These are phyloP conservation scores for Phytopythium helicoides DNA, from an alignment of 352 stramenopile genomes.

Conservation along the genomic window DNA sequence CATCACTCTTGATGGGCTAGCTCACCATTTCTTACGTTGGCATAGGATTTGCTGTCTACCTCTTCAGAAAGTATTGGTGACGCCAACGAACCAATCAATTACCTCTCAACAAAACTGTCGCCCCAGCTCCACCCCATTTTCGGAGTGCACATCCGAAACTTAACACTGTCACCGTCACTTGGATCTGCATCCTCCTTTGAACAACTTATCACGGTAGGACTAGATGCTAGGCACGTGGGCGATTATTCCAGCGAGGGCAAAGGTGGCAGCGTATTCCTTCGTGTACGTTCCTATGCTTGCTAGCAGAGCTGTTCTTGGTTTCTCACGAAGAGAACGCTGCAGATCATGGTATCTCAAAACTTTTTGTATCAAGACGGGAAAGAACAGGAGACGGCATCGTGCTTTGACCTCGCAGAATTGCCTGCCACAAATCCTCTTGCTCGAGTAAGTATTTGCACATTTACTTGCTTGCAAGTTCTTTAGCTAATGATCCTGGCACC, in stretches of 20 bases:
- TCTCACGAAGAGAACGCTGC: not conserved
- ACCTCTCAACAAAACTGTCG: conserved; percentile 16
- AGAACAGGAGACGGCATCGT: conserved; percentile 39
- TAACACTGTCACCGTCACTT: conserved; percentile 27
- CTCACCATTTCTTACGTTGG: not conserved
- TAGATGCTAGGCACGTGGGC: conserved; percentile 11
- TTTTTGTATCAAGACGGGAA: conserved; percentile 30
- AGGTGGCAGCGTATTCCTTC: conserved; percentile 30
- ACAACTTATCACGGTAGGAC: conserved; percentile 24
- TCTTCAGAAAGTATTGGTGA: not conserved
- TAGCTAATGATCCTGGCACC: not conserved
- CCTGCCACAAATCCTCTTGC: conserved; percentile 48
- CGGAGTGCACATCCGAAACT: conserved; percentile 26
- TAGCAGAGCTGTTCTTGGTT: not conserved
- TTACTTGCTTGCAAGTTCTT: not conserved
- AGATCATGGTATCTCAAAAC: conserved; percentile 45
- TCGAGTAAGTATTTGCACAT: conserved; percentile 19
- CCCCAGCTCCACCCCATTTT: not conserved
- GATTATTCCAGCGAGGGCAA: not conserved
- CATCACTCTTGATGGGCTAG: not conserved
- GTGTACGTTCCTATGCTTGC: conserved; percentile 18
- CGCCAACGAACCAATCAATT: not conserved
- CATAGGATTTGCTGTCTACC: conserved; percentile 25
- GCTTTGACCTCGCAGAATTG: conserved; percentile 42
- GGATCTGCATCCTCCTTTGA: conserved; percentile 16